Conservation (phyloP, 768 basidiomycete species). For the Boletus edulis region DNA sequence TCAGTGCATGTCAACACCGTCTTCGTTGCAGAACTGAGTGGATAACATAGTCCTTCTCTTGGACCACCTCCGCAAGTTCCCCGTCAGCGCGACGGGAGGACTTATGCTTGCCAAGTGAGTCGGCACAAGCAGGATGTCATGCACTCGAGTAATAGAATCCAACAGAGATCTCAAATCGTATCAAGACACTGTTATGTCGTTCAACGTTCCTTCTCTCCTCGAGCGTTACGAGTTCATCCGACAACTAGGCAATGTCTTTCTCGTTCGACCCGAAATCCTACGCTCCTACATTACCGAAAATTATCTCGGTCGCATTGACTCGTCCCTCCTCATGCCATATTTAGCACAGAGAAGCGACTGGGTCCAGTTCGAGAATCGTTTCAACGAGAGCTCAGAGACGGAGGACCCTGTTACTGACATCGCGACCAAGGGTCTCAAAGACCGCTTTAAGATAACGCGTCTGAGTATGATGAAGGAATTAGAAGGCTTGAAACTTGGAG, state of each 20-base stretch:
- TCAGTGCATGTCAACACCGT: slow-evolving; percentile 20
- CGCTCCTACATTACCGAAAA: slow-evolving; percentile 94
- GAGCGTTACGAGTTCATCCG: slow-evolving; percentile 98
- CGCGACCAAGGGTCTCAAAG: slow-evolving; percentile 48
- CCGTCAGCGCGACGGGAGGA: slow-evolving; percentile 94
- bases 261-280: slow-evolving; percentile 92
- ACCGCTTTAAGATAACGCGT: slow-evolving; percentile 61
- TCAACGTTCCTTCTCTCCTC: slow-evolving; percentile 76
- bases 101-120: slow-evolving; percentile 96
- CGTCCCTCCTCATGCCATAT: slow-evolving; percentile 84
- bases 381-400: slow-evolving; percentile 56
- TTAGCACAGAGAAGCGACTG: slow-evolving; percentile 90
- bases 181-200: slow-evolving; percentile 85
- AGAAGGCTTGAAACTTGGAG: slow-evolving; percentile 60
- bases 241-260: slow-evolving; percentile 95
- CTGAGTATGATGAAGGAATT: slow-evolving; percentile 84
- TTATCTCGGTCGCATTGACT: slow-evolving; percentile 89
- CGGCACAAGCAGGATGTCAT: background rate
- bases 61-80: slow-evolving; percentile 94
- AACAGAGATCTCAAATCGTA: slow-evolving; percentile 92
- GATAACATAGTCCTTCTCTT: slow-evolving; percentile 66
- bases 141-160: background rate
- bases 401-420: slow-evolving; percentile 41
- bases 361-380: slow-evolving; percentile 79
- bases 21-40: slow-evolving; percentile 8